These are phyloP conservation scores for Alternaria incomplexa DNA, from an alignment of 2,329 filamentous ascomycete species.

Conservation along the genomic window DNA sequence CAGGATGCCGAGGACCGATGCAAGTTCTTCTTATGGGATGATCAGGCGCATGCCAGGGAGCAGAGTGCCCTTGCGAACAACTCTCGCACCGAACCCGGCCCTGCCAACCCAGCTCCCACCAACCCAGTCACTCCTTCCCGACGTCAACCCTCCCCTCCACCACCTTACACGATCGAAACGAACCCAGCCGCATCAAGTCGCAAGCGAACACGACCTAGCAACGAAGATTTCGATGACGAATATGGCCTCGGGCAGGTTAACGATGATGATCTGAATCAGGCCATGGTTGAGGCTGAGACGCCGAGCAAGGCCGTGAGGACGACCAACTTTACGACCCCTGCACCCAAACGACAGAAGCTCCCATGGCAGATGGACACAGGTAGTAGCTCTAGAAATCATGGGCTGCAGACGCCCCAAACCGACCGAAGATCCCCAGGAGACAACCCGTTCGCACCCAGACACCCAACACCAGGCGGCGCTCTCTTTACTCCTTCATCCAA, in stretches of 20 bases:
- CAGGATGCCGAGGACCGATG: slow-evolving; percentile 51
- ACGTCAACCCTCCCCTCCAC: slow-evolving; percentile 23
- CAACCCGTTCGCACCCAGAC: slow-evolving; percentile 17
- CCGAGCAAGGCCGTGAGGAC: slow-evolving; percentile 51
- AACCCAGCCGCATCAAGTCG: slow-evolving; percentile 14
- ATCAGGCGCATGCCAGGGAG: slow-evolving; percentile 59
- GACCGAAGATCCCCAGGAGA: slow-evolving; percentile 11
- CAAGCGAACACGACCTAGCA: slow-evolving; percentile 40
- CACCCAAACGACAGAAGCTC: slow-evolving; percentile 38
- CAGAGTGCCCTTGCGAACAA: slow-evolving; percentile 56
- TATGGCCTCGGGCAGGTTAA: slow-evolving; percentile 40
- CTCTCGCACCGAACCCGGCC: slow-evolving; percentile 53
- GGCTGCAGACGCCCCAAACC: slow-evolving; percentile 40
- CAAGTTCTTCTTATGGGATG: slow-evolving; percentile 65
- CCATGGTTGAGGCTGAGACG: slow-evolving; percentile 42
- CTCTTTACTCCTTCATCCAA: slow-evolving; percentile 29
- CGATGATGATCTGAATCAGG: slow-evolving; percentile 39
- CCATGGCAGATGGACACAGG: slow-evolving; percentile 47
- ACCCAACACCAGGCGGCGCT: slow-evolving; percentile 7
- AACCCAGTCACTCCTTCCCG: slow-evolving; percentile 22
- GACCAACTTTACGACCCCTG: slow-evolving; percentile 47
- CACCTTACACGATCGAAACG: slow-evolving; percentile 21
- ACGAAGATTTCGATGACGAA: slow-evolving; percentile 42
- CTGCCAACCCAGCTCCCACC: not conserved
- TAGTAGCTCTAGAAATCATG: slow-evolving; percentile 9